phyloP scores from a whole-genome alignment of 2,329 filamentous ascomycete species.

The Knoxdaviesia proteae region DNA sequence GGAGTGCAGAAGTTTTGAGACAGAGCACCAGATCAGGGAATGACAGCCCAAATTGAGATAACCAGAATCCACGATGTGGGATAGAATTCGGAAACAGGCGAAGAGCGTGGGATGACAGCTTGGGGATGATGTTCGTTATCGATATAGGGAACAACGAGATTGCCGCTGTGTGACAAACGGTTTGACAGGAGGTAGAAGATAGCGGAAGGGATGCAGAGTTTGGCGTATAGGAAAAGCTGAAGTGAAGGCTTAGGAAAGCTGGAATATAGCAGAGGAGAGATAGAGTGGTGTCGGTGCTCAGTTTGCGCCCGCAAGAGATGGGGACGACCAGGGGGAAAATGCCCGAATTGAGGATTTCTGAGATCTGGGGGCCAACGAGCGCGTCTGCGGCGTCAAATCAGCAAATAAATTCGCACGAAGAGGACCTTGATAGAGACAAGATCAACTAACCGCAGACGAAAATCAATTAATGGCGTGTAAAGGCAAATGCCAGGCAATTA shows the following conservation, averaged over 20 bases:
- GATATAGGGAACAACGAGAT: background rate
- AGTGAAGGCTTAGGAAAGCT: background rate
- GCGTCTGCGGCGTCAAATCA: no score
- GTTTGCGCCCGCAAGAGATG: slow-evolving; percentile 4
- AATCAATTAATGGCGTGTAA: no score
- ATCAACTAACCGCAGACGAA: no score
- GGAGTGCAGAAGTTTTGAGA: no score
- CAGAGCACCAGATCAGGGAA: no score
- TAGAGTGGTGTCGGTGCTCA: background rate
- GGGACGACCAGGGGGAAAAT: slow-evolving; percentile 2
- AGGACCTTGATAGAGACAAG: no score
- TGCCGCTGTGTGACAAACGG: background rate
- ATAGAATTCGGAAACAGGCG: background rate
- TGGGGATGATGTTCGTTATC: background rate
- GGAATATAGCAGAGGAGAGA: background rate
- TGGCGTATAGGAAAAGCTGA: background rate
- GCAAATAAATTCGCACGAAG: no score
- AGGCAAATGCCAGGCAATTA: no score
- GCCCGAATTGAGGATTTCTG: no score
- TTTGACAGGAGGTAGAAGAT: background rate
- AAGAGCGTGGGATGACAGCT: background rate
- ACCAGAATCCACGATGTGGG: background rate
- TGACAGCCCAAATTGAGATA: no score
- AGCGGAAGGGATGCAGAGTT: background rate
- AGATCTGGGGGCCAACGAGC: no score